These are phyloP conservation scores for Cladosporium sp. DNA, from an alignment of 2,329 filamentous ascomycete species.

Conservation along the genomic window DNA sequence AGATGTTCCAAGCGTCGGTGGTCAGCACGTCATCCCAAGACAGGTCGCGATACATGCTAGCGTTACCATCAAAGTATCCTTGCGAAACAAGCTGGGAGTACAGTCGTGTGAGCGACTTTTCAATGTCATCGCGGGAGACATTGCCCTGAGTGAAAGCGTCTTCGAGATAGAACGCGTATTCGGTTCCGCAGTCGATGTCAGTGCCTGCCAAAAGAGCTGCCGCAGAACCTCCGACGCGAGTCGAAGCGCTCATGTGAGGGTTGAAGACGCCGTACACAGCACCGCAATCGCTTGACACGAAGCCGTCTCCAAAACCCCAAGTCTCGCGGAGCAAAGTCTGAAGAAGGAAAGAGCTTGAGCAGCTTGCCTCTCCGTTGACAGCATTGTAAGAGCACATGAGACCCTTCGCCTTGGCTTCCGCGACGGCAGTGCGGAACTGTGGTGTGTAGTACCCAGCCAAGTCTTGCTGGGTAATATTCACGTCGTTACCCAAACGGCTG, in stretches of 20 bases:
- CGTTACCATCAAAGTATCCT: constrained; percentile 50
- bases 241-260: constrained; percentile 35
- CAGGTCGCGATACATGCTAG: constrained; percentile 42
- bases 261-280: constrained; percentile 52
- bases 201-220: constrained; percentile 45
- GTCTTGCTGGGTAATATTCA: constrained; percentile 53
- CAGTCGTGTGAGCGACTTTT: constrained; percentile 44
- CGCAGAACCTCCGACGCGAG: constrained; percentile 40
- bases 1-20: constrained; percentile 46
- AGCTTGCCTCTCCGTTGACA: constrained; percentile 54
- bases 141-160: constrained; percentile 35
- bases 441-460: constrained; percentile 58
- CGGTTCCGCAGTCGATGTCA: constrained; percentile 47
- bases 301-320: constrained; percentile 52
- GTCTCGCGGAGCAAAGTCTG: constrained; percentile 55
- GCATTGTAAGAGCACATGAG: constrained; percentile 57
- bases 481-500: constrained; percentile 45
- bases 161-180: constrained; percentile 36
- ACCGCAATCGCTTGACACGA: constrained; percentile 58
- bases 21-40: constrained; percentile 50
- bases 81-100: constrained; percentile 48
- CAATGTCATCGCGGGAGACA: constrained; percentile 41
- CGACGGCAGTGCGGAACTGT: constrained; percentile 49
- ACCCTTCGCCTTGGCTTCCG: constrained; percentile 35
- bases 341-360: constrained; percentile 54